Evolutionary conservation across 2,329 filamentous ascomycete genomes (phyloP), one percentile per base, ranked within the genome.

Genomic region (Mycogone perniciosa): DNA sequence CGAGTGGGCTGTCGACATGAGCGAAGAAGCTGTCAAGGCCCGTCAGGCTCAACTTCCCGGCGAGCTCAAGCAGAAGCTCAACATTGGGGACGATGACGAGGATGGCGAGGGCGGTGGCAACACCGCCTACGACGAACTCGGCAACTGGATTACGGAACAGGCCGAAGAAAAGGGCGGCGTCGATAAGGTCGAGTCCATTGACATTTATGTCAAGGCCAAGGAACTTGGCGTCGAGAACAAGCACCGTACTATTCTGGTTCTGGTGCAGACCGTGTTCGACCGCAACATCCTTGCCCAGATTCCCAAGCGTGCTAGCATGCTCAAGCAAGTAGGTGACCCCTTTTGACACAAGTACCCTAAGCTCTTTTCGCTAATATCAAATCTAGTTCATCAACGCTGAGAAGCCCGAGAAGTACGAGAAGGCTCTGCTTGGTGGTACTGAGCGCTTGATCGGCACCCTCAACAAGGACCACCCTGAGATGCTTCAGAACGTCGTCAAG

Each of bases 1-100:
- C 56, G 82, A 95, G 59, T 99, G 93, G 93, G 88, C 91, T 56
- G 89, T 97, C 54, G 93, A 99, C 69, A 93, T 95, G 76, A 96
- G 91, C 57, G 89, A 91, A 69, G 90, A 90, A 69, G 93, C 93
- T 59, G 87, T 97, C 76, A 91, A 87, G 75, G 92, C 92, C 62
- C 93, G 93, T 70, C 89, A 91, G 67, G 88, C 92, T 71, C 85
- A 90, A 59, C 86, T 99, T 46, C 89, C 93, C n/a, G 85, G 85
- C 59, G 93, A 97, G 66, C 86, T 99, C 67, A 96, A 96, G 81
- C 85, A 88, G 67, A 88, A 89, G 66, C 84, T 97, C 58, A 89
- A 87, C 63, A 79, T 96, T 54, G 86, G 85, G 54, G 88, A 88
- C 52, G 90, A 85, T 47, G 85, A 87, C 9, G 89, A 88, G 55